Evolutionary conservation across 345 rosid genomes (phyloP).

Genomic region (Eutrema yunnanense): DNA sequence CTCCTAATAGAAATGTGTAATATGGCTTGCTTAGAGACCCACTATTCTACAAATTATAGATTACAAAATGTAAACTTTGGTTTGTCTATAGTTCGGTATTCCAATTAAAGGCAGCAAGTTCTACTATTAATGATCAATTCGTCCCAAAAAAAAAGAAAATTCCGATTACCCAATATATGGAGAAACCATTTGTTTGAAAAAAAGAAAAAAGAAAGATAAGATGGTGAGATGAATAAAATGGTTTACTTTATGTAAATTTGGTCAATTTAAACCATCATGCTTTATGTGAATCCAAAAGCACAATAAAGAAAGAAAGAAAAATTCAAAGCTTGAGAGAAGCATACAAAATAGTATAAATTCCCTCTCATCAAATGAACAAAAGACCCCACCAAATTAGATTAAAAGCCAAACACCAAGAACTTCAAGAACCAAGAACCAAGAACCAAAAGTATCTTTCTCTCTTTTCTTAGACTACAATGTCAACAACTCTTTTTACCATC

Average conservation of each 20-base stretch:
- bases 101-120: neutral
- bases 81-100: constrained; percentile 3
- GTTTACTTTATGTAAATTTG: constrained; percentile 22
- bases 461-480: constrained; percentile 17
- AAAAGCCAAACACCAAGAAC: constrained; percentile 20
- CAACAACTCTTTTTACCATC: constrained; percentile 23
- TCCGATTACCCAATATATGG: neutral
- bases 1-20: neutral
- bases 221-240: constrained; percentile 20
- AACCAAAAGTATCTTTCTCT: constrained; percentile 13
- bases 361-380: constrained; percentile 20
- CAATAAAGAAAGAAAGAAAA: neutral
- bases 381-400: constrained; percentile 27
- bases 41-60: neutral
- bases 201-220: constrained; percentile 21
- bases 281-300: constrained; percentile 31
- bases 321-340: constrained; percentile 22
- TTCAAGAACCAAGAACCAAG: constrained; percentile 4
- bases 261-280: constrained; percentile 25
- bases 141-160: neutral
- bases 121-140: neutral
- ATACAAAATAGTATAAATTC: neutral
- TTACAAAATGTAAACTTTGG: neutral
- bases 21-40: neutral
- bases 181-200: constrained; percentile 4